Evolutionary conservation across 139 green algal genomes (phyloP), one percentile per base, ranked within the genome.

Genomic region (Dunaliella primolecta): DNA sequence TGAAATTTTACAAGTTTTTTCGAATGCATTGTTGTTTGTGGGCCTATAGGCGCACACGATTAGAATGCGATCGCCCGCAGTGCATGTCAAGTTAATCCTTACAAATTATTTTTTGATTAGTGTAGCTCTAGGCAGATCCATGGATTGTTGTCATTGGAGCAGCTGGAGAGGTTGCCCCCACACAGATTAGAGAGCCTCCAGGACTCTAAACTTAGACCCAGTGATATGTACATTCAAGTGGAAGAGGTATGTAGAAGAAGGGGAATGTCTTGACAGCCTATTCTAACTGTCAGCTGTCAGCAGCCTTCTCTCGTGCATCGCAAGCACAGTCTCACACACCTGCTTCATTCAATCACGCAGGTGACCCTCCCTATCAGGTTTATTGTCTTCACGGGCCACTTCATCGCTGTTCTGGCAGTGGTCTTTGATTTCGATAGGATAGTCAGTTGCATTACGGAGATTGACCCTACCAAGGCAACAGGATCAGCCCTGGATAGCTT

Each of bases 301-400:
- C 46, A 64, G 15, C 46, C 46, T 64, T 64, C 46, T 25, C 15
- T 64, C 46, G 15, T 15, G 46, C 15, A 25, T 7, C n/a, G 80
- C 36, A n/a, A n/a, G n/a, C n/a, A n/a, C n/a, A n/a, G n/a, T n/a
- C n/a, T n/a, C n/a, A n/a, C n/a, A n/a, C n/a, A n/a, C n/a, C n/a
- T n/a, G n/a, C n/a, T n/a, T n/a, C n/a, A n/a, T n/a, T n/a, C n/a
- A n/a, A n/a, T n/a, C n/a, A n/a, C 7, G 81, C 86, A 93, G 90
- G 57, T 91, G 0, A 91, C 86, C 24, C 81, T 93, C 2, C 90
- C 90, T 29, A 1, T 85, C 7, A 83, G 90, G 1, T 93, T 93
- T 57, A 31, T 93, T 24, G 83, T 82, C 2, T 84, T 78, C 2
- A 89, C 85, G 11, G 81, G 74, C 0, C 90, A 93, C 78, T 86